Percentiles rank a stretch among this genome's conserved stretches.
These are phyloP conservation scores for Monilinia vaccinii-corymbosi DNA, from an alignment of 2,329 filamentous ascomycete genomes.

Conservation along the genomic window DNA sequence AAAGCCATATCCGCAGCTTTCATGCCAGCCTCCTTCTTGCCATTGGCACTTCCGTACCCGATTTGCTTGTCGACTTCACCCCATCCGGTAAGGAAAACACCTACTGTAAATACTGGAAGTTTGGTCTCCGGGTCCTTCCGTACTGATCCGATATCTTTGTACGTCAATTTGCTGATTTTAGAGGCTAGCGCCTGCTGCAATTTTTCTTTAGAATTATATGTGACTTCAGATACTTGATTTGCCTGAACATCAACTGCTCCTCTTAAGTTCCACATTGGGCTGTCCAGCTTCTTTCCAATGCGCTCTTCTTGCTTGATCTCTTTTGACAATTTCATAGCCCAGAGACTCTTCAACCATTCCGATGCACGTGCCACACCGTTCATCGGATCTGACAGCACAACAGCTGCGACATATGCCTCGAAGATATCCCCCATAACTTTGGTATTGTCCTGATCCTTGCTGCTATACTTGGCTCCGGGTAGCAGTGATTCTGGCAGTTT, in stretches of 20 bases:
- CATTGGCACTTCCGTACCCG: conserved; percentile 53
- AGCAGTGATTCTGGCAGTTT: conserved; percentile 32
- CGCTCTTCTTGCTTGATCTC: conserved; percentile 39
- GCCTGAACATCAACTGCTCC: conserved; percentile 13
- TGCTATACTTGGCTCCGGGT: neutral
- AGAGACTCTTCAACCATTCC: conserved; percentile 66
- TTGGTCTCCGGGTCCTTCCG: conserved; percentile 45
- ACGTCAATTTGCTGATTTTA: conserved; percentile 48
- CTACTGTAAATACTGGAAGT: conserved; percentile 52
- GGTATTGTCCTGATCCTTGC: conserved; percentile 41
- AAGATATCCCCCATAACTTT: conserved; percentile 84
- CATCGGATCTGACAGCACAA: conserved; percentile 58
- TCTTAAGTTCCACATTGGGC: conserved; percentile 25
- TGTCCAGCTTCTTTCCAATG: conserved; percentile 16
- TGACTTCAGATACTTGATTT: neutral
- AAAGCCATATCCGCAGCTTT: conserved; percentile 57
- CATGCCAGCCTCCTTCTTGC: conserved; percentile 60
- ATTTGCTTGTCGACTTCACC: conserved; percentile 52
- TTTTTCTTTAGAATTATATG: conserved; percentile 41
- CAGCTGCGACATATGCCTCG: conserved; percentile 78
- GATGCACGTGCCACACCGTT: conserved; percentile 53
- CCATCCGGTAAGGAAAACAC: conserved; percentile 58
- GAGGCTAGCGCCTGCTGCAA: conserved; percentile 43
- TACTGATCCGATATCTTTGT: conserved; percentile 46
- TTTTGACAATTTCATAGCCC: conserved; percentile 54